Evolutionary conservation across 2,329 filamentous ascomycete species (phyloP).

Genomic region (Tolypocladium ovalisporum): DNA sequence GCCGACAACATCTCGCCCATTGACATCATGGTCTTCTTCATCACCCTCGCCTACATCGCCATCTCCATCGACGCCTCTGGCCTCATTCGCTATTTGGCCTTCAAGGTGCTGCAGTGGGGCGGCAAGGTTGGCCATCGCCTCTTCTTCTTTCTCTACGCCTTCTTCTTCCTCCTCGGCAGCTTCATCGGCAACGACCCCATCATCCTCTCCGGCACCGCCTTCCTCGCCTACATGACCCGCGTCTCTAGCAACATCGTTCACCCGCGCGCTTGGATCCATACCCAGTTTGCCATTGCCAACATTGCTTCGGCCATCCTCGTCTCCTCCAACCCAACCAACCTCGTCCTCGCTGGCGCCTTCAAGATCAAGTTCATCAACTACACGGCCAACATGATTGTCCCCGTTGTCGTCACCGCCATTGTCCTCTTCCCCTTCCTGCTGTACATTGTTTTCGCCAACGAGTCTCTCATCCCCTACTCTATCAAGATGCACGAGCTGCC

Average conservation of each 20-base stretch:
- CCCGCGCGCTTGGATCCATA: constrained; percentile 62
- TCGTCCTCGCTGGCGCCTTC: constrained; percentile 64
- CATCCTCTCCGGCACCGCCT: constrained; percentile 63
- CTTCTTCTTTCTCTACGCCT: constrained; percentile 63
- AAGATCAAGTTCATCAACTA: constrained; percentile 61
- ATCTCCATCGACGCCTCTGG: constrained; percentile 70
- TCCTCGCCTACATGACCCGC: constrained; percentile 66
- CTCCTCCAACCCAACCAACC: constrained; percentile 67
- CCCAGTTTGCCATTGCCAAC: constrained; percentile 62
- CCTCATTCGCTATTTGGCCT: constrained; percentile 58
- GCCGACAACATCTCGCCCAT: constrained; percentile 55
- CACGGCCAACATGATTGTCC: constrained; percentile 69
- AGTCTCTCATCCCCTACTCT: constrained; percentile 49
- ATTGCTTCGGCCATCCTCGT: constrained; percentile 67
- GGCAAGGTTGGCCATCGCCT: constrained; percentile 56
- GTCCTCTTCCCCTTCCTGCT: constrained; percentile 59
- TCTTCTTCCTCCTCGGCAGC: constrained; percentile 57
- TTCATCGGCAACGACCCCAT: constrained; percentile 69
- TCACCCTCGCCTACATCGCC: constrained; percentile 64
- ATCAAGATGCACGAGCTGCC: constrained; percentile 61
- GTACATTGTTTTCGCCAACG: constrained; percentile 56
- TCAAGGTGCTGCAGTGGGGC: constrained; percentile 57
- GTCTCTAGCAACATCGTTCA: constrained; percentile 63
- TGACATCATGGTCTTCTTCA: constrained; percentile 66
- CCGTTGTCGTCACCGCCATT: constrained; percentile 56